Conservation (phyloP, 2,329 filamentous ascomycete species). For the Blastomyces emzantsi region DNA sequence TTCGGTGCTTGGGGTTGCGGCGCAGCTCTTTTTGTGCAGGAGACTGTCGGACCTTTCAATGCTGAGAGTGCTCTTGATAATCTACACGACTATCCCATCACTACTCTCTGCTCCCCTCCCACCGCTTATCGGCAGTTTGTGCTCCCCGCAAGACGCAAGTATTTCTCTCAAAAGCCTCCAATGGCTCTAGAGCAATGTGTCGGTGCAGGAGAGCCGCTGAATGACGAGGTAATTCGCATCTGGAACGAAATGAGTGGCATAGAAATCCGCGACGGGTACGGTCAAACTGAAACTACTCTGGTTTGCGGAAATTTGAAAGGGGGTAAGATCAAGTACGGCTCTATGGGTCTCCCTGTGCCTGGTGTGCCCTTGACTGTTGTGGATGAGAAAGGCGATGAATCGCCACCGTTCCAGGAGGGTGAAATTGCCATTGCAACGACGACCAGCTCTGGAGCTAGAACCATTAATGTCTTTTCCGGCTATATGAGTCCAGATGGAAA, state of each 20-base stretch:
- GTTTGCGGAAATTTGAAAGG: slow-evolving; percentile 34
- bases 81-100: slow-evolving; percentile 33
- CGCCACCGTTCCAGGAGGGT: slow-evolving; percentile 25
- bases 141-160: slow-evolving; percentile 24
- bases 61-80: slow-evolving; percentile 25
- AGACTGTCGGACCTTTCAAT: slow-evolving; percentile 30
- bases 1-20: slow-evolving; percentile 36
- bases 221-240: slow-evolving; percentile 31
- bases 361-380: slow-evolving; percentile 31
- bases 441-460: slow-evolving; percentile 9
- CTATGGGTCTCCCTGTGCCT: slow-evolving; percentile 34
- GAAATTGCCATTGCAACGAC: slow-evolving; percentile 29
- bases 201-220: slow-evolving; percentile 34
- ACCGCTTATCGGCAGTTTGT: slow-evolving; percentile 36
- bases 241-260: slow-evolving; percentile 31
- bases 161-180: slow-evolving; percentile 23
- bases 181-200: slow-evolving; percentile 29
- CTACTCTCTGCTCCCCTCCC: slow-evolving; percentile 35
- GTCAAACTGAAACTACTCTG: slow-evolving; percentile 35
- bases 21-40: slow-evolving; percentile 34
- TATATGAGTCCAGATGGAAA: slow-evolving; percentile 11
- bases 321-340: slow-evolving; percentile 28
- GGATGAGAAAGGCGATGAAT: slow-evolving; percentile 24
- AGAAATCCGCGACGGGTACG: slow-evolving; percentile 35
- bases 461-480: slow-evolving; percentile 13